Conservation (phyloP, 2,329 filamentous ascomycete genomes). For the Ophiostoma novo-ulmi region DNA sequence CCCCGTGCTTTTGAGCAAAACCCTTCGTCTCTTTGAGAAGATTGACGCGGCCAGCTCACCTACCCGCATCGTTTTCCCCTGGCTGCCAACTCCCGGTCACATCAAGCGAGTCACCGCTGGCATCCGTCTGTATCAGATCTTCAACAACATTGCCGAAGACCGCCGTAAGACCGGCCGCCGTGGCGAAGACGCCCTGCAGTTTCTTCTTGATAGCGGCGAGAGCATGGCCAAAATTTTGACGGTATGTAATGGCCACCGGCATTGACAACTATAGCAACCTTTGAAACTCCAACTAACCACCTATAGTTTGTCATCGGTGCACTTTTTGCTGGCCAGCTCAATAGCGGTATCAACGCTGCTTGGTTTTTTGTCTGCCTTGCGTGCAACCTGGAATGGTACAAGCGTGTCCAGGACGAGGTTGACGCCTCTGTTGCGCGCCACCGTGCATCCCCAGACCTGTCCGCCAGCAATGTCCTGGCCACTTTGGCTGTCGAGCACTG, state of each 20-base stretch:
- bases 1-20: slow-evolving; percentile 38
- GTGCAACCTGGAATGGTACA: slow-evolving; percentile 43
- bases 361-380: slow-evolving; percentile 50
- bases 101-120: slow-evolving; percentile 43
- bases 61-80: slow-evolving; percentile 48
- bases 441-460: slow-evolving; percentile 33
- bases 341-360: slow-evolving; percentile 51
- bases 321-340: slow-evolving; percentile 54
- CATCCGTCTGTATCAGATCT: slow-evolving; percentile 44
- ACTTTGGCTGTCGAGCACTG: slow-evolving; percentile 48
- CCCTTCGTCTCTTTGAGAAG: slow-evolving; percentile 42
- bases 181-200: slow-evolving; percentile 49
- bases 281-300: slow-evolving; percentile 8
- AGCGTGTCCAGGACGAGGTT: slow-evolving; percentile 44
- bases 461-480: slow-evolving; percentile 37
- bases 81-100: slow-evolving; percentile 43
- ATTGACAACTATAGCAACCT: too few relatives aligned
- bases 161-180: slow-evolving; percentile 40
- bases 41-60: slow-evolving; percentile 44
- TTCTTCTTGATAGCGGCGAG: slow-evolving; percentile 49
- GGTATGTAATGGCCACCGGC: slow-evolving; percentile 31
- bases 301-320: slow-evolving; percentile 47
- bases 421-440: slow-evolving; percentile 42
- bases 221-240: slow-evolving; percentile 40
- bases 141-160: slow-evolving; percentile 45